phyloP scores from a whole-genome alignment of 1,284 basidiomycete species.

The Cutaneotrichosporon sp. region DNA sequence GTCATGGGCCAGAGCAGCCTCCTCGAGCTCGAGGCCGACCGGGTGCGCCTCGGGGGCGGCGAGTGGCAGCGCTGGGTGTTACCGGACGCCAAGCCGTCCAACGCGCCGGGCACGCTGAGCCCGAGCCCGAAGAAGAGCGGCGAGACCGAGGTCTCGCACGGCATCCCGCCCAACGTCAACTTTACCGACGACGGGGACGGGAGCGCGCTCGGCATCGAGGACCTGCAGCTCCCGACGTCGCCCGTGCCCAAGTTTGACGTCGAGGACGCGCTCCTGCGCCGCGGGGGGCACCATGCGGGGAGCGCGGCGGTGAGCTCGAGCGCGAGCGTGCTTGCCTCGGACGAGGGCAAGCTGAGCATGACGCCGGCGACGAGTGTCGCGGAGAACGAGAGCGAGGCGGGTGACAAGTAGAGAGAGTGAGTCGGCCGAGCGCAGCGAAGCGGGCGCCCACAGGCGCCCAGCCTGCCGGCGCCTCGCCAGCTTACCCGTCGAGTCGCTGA shows the following conservation, averaged over 20 bases:
- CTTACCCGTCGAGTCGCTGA: too few species aligned
- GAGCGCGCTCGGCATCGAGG: conserved; percentile 21
- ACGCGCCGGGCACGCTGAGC: conserved; percentile 6
- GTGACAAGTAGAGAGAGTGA: conserved; percentile 14
- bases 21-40: conserved; percentile 68
- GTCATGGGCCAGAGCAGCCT: conserved; percentile 67
- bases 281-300: conserved; percentile 28
- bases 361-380: conserved; percentile 30
- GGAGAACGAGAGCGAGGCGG: conserved; percentile 23
- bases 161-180: conserved; percentile 16
- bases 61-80: conserved; percentile 69
- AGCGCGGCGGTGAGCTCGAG: conserved; percentile 23
- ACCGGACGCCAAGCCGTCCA: conserved; percentile 61
- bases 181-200: conserved; percentile 5
- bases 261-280: conserved; percentile 46
- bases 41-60: conserved; percentile 65
- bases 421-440: neutral
- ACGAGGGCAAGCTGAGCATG: conserved; percentile 26
- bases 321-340: conserved; percentile 29
- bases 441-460: too few species aligned
- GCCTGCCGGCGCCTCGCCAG: neutral
- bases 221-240: conserved; percentile 15
- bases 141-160: conserved; percentile 26
- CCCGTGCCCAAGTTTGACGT: conserved; percentile 35
- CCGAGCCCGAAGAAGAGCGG: conserved; percentile 23